Base-by-base conservation (phyloP, 2,329 filamentous ascomycete genomes). In the Huntiella bhutanensis region DNA sequence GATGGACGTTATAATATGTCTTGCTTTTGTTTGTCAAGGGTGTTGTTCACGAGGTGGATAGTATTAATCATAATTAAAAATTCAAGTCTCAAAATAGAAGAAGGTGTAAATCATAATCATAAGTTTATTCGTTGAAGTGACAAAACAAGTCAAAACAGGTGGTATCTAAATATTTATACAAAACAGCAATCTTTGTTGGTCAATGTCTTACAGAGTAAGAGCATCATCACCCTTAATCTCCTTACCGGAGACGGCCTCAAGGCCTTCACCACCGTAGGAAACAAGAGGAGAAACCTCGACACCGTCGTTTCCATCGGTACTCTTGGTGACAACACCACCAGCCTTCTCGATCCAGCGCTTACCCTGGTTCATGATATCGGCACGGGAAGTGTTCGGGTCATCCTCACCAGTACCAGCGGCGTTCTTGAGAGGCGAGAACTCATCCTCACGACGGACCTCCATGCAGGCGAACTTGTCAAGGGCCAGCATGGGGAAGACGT, bases 371-470 rank as follows among this genome's bases (percentile, higher is more conserved):
- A 94, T 80, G 59, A 96, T 92, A 60, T 96, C 85, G 53, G 69
- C 70, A 65, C 80, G 84, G 70, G 86, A 94, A 43, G 91, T 98
- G 54, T 94, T 86, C 8, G 85, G 82, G 61, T 95, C 85, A 59
- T 98, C 91, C 65, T 94, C 82, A 32, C 83, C 84, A 36, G 83
- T 86, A 46, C 86, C 84, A 52, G 69, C 72, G 33, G 70, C 74
- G 59, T 98, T 98, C 77, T 98, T 98, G 54, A 98, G 68, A 4
- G 91, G 91, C 22, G 86, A 95, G 68, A 98, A 98, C 65, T 98
- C 91, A 55, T 98, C 91, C 67, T 95, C 87, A 51, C 91, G 84
- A 62, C 79, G 84, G 45, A 98, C 91, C 65, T 98, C 91, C 66
- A 96, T 80, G 63, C 80, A 93, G 17, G 87, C 91, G 58, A 98